Evolutionary conservation across 2,329 filamentous ascomycete species (phyloP).

Genomic region (Colletotrichum sp.): DNA sequence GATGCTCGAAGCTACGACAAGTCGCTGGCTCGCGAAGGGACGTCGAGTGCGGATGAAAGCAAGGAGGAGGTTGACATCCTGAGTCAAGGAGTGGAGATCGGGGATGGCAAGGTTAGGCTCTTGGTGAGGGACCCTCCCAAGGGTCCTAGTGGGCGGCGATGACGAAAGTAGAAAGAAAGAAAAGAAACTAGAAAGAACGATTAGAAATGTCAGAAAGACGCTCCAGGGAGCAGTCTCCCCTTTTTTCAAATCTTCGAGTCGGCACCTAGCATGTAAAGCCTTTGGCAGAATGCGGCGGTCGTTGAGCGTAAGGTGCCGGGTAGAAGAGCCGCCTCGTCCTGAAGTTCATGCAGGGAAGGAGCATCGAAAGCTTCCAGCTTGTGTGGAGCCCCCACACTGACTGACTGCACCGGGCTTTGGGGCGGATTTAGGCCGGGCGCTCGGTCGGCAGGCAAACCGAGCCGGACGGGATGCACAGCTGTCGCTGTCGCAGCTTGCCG

Average conservation of each 20-base stretch:
- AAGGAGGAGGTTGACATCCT: slow-evolving; percentile 61
- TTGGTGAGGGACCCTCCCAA: slow-evolving; percentile 66
- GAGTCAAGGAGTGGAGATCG: slow-evolving; percentile 71
- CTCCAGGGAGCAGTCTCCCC: background rate
- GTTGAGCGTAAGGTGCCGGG: background rate
- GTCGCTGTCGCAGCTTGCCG: background rate
- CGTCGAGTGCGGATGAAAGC: slow-evolving; percentile 42
- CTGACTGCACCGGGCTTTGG: background rate
- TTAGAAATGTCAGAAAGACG: slow-evolving; percentile 5
- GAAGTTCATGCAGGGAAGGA: slow-evolving; percentile 13
- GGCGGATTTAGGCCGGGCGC: background rate
- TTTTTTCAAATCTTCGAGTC: background rate
- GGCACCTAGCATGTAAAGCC: background rate
- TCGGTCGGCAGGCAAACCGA: slow-evolving; percentile 1
- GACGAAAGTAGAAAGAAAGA: slow-evolving; percentile 31
- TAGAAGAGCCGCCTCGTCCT: background rate
- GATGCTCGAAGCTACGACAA: slow-evolving; percentile 73
- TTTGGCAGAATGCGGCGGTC: background rate
- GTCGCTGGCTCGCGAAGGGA: slow-evolving; percentile 55
- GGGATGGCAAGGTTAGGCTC: slow-evolving; percentile 69
- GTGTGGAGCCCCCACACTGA: slow-evolving; percentile 13
- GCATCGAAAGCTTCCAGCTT: slow-evolving; percentile 12
- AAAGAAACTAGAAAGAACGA: slow-evolving; percentile 14
- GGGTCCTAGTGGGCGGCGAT: slow-evolving; percentile 56
- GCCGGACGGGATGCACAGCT: background rate